These are phyloP conservation scores for Oryza punctata DNA, from an alignment of 176 grass and related monocot genomes.

Conservation along the genomic window DNA sequence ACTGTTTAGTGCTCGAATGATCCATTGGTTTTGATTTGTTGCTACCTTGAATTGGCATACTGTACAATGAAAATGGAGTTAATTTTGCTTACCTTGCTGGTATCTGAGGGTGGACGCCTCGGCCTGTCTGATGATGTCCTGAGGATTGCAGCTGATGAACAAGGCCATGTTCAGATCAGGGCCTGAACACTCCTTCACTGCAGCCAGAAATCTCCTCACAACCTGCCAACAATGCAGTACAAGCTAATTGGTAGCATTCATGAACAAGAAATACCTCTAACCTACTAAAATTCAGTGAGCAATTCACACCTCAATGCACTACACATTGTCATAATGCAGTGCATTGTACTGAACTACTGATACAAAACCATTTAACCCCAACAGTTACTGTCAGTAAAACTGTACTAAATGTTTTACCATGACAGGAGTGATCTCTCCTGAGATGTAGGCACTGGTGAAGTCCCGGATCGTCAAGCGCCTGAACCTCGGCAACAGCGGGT, in stretches of 20 bases:
- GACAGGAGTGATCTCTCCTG: constrained; percentile 64
- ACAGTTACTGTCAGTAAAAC: neutral
- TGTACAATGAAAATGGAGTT: neutral
- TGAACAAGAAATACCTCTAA: neutral
- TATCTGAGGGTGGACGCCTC: constrained; percentile 67
- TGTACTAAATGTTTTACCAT: constrained; percentile 42
- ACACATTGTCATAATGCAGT: neutral
- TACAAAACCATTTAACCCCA: neutral
- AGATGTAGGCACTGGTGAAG: constrained; percentile 59
- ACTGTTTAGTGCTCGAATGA: too few species aligned
- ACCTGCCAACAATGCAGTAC: constrained; percentile 39
- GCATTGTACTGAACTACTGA: neutral
- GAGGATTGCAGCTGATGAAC: constrained; percentile 71
- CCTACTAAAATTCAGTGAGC: constrained; percentile 4
- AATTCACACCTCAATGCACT: neutral
- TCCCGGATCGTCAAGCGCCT: constrained; percentile 66
- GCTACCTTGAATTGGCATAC: neutral
- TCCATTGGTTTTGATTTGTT: neutral
- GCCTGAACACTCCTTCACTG: constrained; percentile 52
- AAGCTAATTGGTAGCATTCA: neutral
- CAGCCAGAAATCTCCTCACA: constrained; percentile 66
- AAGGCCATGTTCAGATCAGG: constrained; percentile 65
- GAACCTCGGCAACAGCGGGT: constrained; percentile 13
- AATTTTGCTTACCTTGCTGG: constrained; percentile 50
- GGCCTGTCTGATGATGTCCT: constrained; percentile 63